phyloP scores from a whole-genome alignment of 1,284 basidiomycete species.

The Fomitopsis palustris region DNA sequence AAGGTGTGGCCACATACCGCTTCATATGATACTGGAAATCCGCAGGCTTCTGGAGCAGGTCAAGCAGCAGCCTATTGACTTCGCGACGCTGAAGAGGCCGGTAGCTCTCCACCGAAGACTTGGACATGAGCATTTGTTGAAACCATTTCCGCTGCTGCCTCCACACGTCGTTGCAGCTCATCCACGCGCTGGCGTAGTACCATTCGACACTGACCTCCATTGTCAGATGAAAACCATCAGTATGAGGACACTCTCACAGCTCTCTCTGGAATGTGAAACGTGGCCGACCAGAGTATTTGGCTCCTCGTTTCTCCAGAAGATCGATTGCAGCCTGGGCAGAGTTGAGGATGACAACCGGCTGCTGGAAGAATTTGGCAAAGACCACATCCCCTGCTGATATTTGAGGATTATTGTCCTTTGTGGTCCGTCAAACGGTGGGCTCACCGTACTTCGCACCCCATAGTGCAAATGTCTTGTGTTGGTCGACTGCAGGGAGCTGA shows the following conservation, averaged over 20 bases:
- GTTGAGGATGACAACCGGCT: conserved; percentile 35
- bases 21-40: conserved; percentile 21
- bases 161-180: conserved; percentile 26
- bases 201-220: conserved; percentile 7
- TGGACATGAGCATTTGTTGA: conserved; percentile 25
- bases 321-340: conserved; percentile 32
- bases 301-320: conserved; percentile 37
- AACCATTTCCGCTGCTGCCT: conserved; percentile 29
- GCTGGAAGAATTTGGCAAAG: conserved; percentile 31
- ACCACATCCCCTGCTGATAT: conserved; percentile 32
- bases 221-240: no score
- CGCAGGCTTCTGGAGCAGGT: conserved; percentile 21
- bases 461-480: conserved; percentile 17
- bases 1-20: conserved; percentile 13
- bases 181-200: conserved; percentile 20
- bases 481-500: conserved; percentile 19
- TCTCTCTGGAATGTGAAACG: conserved; percentile 24
- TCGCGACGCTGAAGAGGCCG: conserved; percentile 24
- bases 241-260: conserved; percentile 17
- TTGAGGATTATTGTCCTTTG: neutral
- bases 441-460: conserved; percentile 20
- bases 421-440: neutral
- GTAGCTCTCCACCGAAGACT: conserved; percentile 19
- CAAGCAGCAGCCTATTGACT: conserved; percentile 21
- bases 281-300: conserved; percentile 37